phyloP scores from a whole-genome alignment of 1,284 basidiomycete genomes.

The Ganoderma sinense region DNA sequence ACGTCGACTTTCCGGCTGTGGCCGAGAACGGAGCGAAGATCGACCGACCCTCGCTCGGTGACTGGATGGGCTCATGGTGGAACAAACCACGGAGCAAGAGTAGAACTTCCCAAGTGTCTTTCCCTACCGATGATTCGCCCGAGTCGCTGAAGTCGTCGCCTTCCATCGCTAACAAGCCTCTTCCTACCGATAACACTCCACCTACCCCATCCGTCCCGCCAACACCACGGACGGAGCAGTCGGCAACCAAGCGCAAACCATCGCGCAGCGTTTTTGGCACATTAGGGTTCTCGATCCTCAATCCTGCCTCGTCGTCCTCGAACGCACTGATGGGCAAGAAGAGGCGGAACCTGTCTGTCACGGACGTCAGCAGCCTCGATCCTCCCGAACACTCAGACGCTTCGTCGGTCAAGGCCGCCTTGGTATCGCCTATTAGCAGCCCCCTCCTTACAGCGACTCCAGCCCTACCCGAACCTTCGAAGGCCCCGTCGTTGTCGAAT shows the following conservation, averaged over 20 bases:
- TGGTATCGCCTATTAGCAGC: constrained; percentile 34
- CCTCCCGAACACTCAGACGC: constrained; percentile 16
- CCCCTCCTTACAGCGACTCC: constrained; percentile 31
- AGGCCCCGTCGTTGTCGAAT: constrained; percentile 16
- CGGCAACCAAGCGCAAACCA: constrained; percentile 47
- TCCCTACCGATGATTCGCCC: constrained; percentile 13
- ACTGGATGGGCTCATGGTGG: constrained; percentile 78
- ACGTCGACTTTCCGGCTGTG: not conserved
- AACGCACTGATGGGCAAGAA: constrained; percentile 37
- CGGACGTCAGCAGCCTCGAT: constrained; percentile 32
- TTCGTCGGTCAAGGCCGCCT: constrained; percentile 20
- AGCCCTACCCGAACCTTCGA: constrained; percentile 29
- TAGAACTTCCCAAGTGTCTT: constrained; percentile 31
- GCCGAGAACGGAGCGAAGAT: constrained; percentile 23
- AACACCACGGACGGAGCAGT: constrained; percentile 22
- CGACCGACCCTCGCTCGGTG: constrained; percentile 42
- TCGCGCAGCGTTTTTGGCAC: constrained; percentile 74
- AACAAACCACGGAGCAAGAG: constrained; percentile 49
- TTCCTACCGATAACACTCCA: constrained; percentile 26
- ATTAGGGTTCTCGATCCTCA: constrained; percentile 71
- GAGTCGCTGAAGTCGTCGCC: constrained; percentile 30
- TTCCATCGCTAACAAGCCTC: not conserved
- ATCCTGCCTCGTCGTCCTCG: constrained; percentile 45
- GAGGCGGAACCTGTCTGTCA: constrained; percentile 40
- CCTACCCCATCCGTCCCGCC: constrained; percentile 19